phyloP scores from a whole-genome alignment of 1,139 yeast genomes.

The Geotrichum reessii region DNA sequence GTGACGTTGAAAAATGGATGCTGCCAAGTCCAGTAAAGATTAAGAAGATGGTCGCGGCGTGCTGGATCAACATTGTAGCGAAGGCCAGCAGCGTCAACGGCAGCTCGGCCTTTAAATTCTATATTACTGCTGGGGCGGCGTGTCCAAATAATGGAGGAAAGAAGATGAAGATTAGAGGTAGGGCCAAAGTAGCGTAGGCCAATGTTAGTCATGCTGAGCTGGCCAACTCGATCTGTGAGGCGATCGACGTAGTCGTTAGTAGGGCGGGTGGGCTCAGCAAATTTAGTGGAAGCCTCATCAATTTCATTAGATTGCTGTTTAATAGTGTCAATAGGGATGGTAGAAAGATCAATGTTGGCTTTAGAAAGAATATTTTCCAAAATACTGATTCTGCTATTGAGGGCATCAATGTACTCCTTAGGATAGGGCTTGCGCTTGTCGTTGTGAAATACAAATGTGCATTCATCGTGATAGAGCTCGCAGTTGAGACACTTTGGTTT shows the following conservation, averaged over 20 bases:
- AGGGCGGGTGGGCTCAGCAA: not conserved
- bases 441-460: constrained; percentile 19
- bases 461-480: constrained; percentile 45
- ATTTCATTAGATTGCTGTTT: not conserved
- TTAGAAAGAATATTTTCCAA: constrained; percentile 16
- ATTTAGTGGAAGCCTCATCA: not conserved
- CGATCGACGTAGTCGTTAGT: constrained; percentile 12
- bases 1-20: constrained; percentile 24
- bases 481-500: constrained; percentile 62
- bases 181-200: constrained; percentile 28
- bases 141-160: constrained; percentile 13
- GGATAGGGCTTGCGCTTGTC: constrained; percentile 22
- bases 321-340: not conserved
- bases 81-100: constrained; percentile 17
- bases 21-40: constrained; percentile 28
- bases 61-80: constrained; percentile 18
- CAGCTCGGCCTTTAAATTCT: constrained; percentile 17
- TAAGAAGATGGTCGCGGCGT: constrained; percentile 22
- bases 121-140: constrained; percentile 18
- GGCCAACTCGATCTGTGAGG: constrained; percentile 17
- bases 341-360: constrained; percentile 8
- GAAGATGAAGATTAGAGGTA: constrained; percentile 24
- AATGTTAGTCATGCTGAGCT: constrained; percentile 23
- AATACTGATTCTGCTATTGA: constrained; percentile 15
- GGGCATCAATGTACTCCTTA: constrained; percentile 20